Base-by-base conservation (phyloP, 495 filamentous ascomycete genomes). In the Pseudevernia furfuracea region DNA sequence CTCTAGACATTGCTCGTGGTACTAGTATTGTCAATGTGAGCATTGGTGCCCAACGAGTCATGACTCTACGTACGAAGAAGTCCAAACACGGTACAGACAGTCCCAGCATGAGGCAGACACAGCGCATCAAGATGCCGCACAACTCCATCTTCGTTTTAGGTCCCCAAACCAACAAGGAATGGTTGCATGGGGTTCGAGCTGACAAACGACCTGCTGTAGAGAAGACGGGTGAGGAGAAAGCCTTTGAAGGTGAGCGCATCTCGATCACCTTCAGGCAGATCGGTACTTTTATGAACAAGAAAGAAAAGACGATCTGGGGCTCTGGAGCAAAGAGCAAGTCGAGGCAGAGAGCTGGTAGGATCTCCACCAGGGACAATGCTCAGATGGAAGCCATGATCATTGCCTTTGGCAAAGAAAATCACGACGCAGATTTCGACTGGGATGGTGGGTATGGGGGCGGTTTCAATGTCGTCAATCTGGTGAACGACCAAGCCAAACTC, bases 201-300 rank as follows among this genome's bases (percentile, higher is more conserved):
- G 94, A 99, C 77, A 96, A 91, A 71, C 84, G 94, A 12, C 75
- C 83, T 1, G 74, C 74, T 10, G 73, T 75, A 3, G 84, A 89
- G 55, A 91, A 92, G 71, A 76, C 85, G 0, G 65, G 77, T 0
- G 85, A 84, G 21, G 94, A 97, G 72, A 79, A 84, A 41, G 86
- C 89, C 3, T 88, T 82, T 69, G 76, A 76, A 4, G 91, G 92
- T 6, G 84, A 87, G 60, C 86, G 94, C 9, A 96, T 99, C 71
- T 92, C 89, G 15, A 82, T 99, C 53, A 99, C 94, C 7, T 99
- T 99, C 72, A 83, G 94, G 14, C 81, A 85, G 48, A 97, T 99
- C 67, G 91, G 85, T 1, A 99, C 94, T 0, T 96, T 88, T 71
- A 75, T 96, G 14, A 75, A 87, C 64, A 75, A 80, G 11, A 74